Evolutionary conservation across 2,329 filamentous ascomycete genomes (phyloP), one percentile per base, ranked within the genome.

Genomic region (Bipolaris gigantea): DNA sequence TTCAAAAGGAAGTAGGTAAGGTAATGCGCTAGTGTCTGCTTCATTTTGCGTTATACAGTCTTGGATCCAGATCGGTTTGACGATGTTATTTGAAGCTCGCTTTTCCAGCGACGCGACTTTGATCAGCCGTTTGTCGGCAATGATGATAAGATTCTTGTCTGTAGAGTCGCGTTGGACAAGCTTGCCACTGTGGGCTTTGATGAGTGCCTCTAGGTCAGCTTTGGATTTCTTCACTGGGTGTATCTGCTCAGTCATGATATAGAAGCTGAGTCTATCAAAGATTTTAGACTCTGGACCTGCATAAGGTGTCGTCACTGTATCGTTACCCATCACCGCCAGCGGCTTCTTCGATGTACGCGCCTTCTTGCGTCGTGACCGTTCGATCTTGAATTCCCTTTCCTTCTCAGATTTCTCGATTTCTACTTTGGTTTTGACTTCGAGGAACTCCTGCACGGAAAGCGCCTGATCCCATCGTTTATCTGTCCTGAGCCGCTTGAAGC

Each of bases 81-180:
- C 81, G 46, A 99, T 87, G 62, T 90, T 87, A 6, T 84, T 81
- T 0, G 83, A 79, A 3, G 85, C 87, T 5, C 79, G 80, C 65
- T 94, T 96, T 57, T 91, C 85, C 8, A 97, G 75, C 9, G 90
- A 92, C 1, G 90, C 89, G 1, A 92, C 92, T 67, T 92, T 92
- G 62, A 97, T 86, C 0, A 83, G 80, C 44, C 80, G 89, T 72
- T 91, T 89, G 61, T 97, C 92, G 0, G 89, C 90, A 10, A 97
- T 77, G 46, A 92, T 80, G 33, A 94, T 79, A 59, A 89, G 91
- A 40, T 80, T 76, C 0, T 83, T 77, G 3, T 79, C 81, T 1
- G 84, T 82, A 4, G 79, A 83, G 6, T 90, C 83, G 10, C 86
- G 87, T 70, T 97, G 92, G 7, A 88, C 88, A 30, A 97, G 81